A percentile compares a stretch with the other conserved stretches of the same genome.
These are phyloP conservation scores for Boehmeria nivea DNA, from an alignment of 306 rosid species.

Conservation along the genomic window DNA sequence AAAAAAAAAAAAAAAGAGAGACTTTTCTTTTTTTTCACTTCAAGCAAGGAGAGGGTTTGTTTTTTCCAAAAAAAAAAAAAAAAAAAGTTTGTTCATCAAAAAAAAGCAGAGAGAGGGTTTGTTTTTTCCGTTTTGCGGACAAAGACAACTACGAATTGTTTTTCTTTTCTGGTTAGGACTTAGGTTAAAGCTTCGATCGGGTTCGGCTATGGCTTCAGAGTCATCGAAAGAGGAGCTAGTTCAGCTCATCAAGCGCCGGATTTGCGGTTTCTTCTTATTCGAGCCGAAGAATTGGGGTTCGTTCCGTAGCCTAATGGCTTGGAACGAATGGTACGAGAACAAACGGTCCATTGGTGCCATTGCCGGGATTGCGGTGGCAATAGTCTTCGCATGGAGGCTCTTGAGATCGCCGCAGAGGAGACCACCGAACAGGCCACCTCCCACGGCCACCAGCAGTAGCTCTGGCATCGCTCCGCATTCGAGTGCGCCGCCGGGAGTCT, in stretches of 20 bases:
- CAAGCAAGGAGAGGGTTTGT: too few relatives aligned
- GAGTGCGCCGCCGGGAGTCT: conserved; percentile 33
- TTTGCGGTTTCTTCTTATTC: not conserved
- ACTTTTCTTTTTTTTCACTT: too few relatives aligned
- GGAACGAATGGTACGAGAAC: conserved; percentile 50
- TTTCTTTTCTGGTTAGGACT: too few relatives aligned
- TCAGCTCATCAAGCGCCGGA: conserved; percentile 77
- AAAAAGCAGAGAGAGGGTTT: too few relatives aligned
- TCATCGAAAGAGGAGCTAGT: conserved; percentile 66
- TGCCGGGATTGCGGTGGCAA: conserved; percentile 82
- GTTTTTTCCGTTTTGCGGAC: too few relatives aligned
- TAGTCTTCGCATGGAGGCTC: conserved; percentile 88
- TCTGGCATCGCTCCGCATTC: conserved; percentile 43
- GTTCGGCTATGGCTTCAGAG: conserved; percentile 40
- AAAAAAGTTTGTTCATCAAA: too few relatives aligned
- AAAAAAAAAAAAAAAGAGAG: too few relatives aligned
- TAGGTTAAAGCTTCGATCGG: too few relatives aligned
- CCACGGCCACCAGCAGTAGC: conserved; percentile 55
- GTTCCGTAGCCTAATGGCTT: conserved; percentile 69
- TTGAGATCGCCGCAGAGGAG: conserved; percentile 71
- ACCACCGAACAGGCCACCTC: conserved; percentile 69
- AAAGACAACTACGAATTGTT: too few relatives aligned
- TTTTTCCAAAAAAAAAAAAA: too few relatives aligned
- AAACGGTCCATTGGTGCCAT: conserved; percentile 74
- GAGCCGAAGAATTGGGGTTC: not conserved